These are phyloP conservation scores for Aspergillus japonicus DNA, from an alignment of 2,329 filamentous ascomycete species.

Conservation along the genomic window DNA sequence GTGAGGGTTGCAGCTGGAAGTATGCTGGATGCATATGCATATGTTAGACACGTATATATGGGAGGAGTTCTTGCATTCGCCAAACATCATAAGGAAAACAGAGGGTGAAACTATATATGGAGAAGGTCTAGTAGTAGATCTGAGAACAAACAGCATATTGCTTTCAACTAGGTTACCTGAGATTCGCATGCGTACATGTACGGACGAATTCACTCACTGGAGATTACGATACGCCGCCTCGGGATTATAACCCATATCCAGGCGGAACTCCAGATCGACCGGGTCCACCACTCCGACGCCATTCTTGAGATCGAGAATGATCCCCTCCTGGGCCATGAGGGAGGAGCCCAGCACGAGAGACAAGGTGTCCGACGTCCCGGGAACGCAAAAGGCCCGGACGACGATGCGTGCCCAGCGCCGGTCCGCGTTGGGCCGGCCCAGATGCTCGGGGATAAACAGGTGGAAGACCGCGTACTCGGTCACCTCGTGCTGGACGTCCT, in stretches of 20 bases:
- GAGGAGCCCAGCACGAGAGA: neutral
- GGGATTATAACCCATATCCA: neutral
- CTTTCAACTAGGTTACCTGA: no score
- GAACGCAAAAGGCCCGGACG: neutral
- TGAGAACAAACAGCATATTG: no score
- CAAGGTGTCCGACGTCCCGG: neutral
- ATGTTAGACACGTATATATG: neutral
- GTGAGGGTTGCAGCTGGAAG: neutral
- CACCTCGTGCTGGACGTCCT: neutral
- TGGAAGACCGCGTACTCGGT: neutral
- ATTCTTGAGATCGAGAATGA: neutral
- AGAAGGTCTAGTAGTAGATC: no score
- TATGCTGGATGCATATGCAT: neutral
- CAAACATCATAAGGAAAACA: no score
- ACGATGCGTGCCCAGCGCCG: neutral
- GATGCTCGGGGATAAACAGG: neutral
- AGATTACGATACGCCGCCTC: no score
- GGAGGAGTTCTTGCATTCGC: neutral
- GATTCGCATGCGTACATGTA: no score
- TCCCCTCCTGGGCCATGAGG: neutral
- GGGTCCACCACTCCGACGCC: neutral
- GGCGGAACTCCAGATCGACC: neutral
- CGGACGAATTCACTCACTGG: no score
- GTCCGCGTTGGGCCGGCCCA: neutral
- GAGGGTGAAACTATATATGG: no score